These are phyloP conservation scores for Dichotomocladium elegans DNA, from an alignment of 371 early-diverging fungal genomes.

Conservation along the genomic window DNA sequence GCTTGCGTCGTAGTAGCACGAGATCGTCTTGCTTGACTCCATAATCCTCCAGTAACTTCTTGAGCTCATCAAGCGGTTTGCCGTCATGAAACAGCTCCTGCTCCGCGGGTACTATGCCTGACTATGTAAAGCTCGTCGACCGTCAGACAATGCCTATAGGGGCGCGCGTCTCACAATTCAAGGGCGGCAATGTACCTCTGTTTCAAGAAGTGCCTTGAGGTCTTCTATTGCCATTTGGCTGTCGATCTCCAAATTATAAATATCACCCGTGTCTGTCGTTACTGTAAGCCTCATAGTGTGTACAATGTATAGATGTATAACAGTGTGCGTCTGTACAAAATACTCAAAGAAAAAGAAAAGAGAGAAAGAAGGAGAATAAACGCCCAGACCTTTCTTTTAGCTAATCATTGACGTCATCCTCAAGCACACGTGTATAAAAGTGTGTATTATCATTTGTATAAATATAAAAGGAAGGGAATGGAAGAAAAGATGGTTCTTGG, in stretches of 20 bases:
- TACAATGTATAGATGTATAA: too few species aligned
- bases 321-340: neutral
- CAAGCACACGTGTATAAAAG: too few species aligned
- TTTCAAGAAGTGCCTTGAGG: conserved; percentile 79
- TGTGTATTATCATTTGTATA: too few species aligned
- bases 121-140: conserved; percentile 20
- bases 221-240: conserved; percentile 79
- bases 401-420: too few species aligned
- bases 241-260: conserved; percentile 73
- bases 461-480: neutral
- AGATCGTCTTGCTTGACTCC: conserved; percentile 75
- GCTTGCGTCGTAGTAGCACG: conserved; percentile 53
- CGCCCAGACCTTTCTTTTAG: too few species aligned
- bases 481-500: too few species aligned
- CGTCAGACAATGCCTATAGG: neutral
- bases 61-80: conserved; percentile 49
- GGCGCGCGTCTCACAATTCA: neutral
- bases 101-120: conserved; percentile 49
- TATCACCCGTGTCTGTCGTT: conserved; percentile 59
- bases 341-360: neutral
- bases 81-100: conserved; percentile 62
- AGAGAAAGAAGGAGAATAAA: neutral
- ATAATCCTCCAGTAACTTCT: conserved; percentile 61
- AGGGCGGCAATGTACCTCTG: conserved; percentile 53
- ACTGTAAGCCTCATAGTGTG: conserved; percentile 58